Base-by-base conservation (phyloP, 345 rosid species). In the Euphorbia pulcherrima region DNA sequence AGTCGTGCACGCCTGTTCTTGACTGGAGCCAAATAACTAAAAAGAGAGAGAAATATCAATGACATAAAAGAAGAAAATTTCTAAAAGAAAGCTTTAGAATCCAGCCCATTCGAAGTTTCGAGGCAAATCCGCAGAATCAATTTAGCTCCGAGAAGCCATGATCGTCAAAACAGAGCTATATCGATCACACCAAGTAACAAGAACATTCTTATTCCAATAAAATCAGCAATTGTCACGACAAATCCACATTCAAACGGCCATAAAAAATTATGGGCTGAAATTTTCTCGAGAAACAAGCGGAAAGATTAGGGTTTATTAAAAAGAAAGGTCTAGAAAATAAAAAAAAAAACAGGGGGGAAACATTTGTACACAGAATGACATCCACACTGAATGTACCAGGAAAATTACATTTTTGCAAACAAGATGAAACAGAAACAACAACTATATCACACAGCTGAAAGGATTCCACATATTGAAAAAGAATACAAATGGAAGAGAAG, bases 241-340 rank as follows among this genome's bases (percentile, higher is more conserved):
- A 18, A 18, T 8, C 14, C 48, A 2, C 47, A 60, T 35, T 35
- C 28, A 3, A 52, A 53, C 5, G 7, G 28, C n/a, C 13, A 51
- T 20, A 63, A 4, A 24, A 12, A 26, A 11, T 48, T 27, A 1
- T 50, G 27, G 13, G 7, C 41, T 5, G 35, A 10, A 30, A 56
- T 41, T 64, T 26, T 58, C 58, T 44, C 65, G 47, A 23, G 50
- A 67, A 60, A 60, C 57, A 61, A 52, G 48, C 64, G 41, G 29
- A 61, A 61, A 60, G 14, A 29, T 44, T 67, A 60, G 67, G 67
- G 61, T 73, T 73, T 52, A 29, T 56, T 12, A 67, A 54, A 6
- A 23, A n/a, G n/a, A 24, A 1, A 18, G 11, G 17, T 17, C 1
- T 6, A 55, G 62, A 47, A n/a, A n/a, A n/a, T n/a, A n/a, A n/a